These are phyloP conservation scores for Eutypa lata DNA, from an alignment of 2,329 filamentous ascomycete genomes.

Conservation along the genomic window DNA sequence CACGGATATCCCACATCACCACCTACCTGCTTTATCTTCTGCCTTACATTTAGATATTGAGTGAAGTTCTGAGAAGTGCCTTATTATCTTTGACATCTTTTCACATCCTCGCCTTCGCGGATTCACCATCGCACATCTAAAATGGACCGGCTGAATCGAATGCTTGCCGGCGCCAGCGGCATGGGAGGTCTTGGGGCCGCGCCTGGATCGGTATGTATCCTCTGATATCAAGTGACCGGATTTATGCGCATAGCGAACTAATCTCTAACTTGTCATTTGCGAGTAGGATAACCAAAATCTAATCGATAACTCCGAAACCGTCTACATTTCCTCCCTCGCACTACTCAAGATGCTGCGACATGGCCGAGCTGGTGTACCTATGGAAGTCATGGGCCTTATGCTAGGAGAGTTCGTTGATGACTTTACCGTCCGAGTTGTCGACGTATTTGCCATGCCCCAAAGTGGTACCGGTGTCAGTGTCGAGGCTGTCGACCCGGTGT, in stretches of 20 bases:
- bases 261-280: slow-evolving; percentile 10
- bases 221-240: not conserved
- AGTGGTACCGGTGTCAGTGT: slow-evolving; percentile 97
- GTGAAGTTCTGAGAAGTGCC: not conserved
- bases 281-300: slow-evolving; percentile 80
- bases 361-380: slow-evolving; percentile 93
- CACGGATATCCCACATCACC: not conserved
- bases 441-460: slow-evolving; percentile 99
- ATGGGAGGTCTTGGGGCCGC: slow-evolving; percentile 62
- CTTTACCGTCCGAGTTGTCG: slow-evolving; percentile 96
- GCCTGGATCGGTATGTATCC: slow-evolving; percentile 56
- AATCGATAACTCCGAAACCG: slow-evolving; percentile 98
- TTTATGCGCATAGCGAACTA: not conserved
- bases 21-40: not conserved
- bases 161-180: slow-evolving; percentile 71
- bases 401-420: slow-evolving; percentile 98
- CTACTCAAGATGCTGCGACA: slow-evolving; percentile 98
- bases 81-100: not conserved
- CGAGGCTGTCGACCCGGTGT: slow-evolving; percentile 96
- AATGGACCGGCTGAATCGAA: slow-evolving; percentile 91
- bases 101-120: not conserved
- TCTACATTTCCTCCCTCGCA: slow-evolving; percentile 97
- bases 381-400: slow-evolving; percentile 99
- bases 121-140: slow-evolving; percentile 18
- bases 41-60: not conserved